A percentile compares a stretch with the other conserved stretches of the same genome.
phyloP scores from a whole-genome alignment of 305 asterid genomes.

The Rubia occidens region DNA sequence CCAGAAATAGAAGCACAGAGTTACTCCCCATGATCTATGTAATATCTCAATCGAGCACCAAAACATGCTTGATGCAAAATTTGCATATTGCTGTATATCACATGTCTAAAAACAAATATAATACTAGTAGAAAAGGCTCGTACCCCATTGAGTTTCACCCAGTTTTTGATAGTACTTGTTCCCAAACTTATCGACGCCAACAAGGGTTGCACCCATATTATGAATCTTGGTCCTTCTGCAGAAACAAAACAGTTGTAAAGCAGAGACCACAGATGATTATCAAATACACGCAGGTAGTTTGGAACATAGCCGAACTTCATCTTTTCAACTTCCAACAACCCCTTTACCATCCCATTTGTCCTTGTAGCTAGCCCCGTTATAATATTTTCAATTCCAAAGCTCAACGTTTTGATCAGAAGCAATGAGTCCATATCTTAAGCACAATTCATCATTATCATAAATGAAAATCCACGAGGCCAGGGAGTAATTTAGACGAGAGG shows the following conservation, averaged over 20 bases:
- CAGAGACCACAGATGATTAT: constrained; percentile 1
- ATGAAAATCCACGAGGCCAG: background rate
- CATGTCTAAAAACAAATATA: background rate
- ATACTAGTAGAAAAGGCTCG: constrained; percentile 25
- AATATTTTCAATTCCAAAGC: background rate
- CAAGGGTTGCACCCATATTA: constrained; percentile 79
- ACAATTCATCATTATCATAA: background rate
- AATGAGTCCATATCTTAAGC: background rate
- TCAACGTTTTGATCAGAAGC: background rate
- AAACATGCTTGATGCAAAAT: background rate
- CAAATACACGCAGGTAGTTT: background rate
- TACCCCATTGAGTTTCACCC: constrained; percentile 82
- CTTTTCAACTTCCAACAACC: background rate
- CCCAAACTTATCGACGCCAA: constrained; percentile 88
- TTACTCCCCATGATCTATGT: background rate
- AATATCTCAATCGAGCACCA: background rate
- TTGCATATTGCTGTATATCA: background rate
- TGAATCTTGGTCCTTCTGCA: constrained; percentile 89
- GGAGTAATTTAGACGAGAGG: background rate
- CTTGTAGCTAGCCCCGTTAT: background rate
- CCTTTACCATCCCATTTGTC: background rate
- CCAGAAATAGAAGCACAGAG: background rate
- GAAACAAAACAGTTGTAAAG: background rate
- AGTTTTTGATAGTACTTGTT: constrained; percentile 84
- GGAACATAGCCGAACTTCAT: background rate